phyloP scores from a whole-genome alignment of 1,284 basidiomycete genomes.

The Sporisorium graminicola region DNA sequence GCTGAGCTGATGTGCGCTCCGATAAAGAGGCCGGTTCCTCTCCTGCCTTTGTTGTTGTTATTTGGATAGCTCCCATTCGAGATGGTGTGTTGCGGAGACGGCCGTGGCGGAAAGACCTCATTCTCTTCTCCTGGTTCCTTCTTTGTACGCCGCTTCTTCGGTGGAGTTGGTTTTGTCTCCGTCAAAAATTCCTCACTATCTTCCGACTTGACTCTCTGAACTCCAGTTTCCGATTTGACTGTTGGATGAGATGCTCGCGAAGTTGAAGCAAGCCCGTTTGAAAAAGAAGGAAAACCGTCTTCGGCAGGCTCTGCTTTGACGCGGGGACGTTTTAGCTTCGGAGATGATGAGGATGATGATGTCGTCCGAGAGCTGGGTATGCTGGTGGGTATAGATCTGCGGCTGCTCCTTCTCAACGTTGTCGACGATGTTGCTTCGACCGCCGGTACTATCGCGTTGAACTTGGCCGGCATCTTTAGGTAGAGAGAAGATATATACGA shows the following conservation, averaged over 20 bases:
- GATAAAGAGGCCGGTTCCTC: slow-evolving; percentile 66
- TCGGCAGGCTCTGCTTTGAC: slow-evolving; percentile 11
- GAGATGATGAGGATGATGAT: neutral
- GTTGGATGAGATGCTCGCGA: neutral
- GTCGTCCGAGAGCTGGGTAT: neutral
- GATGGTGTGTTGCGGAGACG: neutral
- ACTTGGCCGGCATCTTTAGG: slow-evolving; percentile 17
- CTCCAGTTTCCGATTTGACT: slow-evolving; percentile 6
- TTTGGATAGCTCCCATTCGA: neutral
- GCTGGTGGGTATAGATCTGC: slow-evolving; percentile 9
- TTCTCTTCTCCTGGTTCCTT: slow-evolving; percentile 21
- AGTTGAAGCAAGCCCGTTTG: neutral
- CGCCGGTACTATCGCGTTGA: slow-evolving; percentile 20
- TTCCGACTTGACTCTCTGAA: slow-evolving; percentile 1
- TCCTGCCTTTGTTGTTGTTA: slow-evolving; percentile 8
- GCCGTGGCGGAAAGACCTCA: slow-evolving; percentile 27
- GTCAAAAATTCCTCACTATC: neutral
- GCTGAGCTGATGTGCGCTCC: slow-evolving; percentile 86
- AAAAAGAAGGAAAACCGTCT: neutral
- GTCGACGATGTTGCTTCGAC: slow-evolving; percentile 6
- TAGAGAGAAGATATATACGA: no score
- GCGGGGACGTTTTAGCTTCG: slow-evolving; percentile 9
- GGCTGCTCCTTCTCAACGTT: slow-evolving; percentile 28
- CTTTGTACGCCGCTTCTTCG: slow-evolving; percentile 23
- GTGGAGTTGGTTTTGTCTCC: slow-evolving; percentile 3